Percentiles rank a stretch among this genome's conserved stretches.
Evolutionary conservation across 2,329 filamentous ascomycete species (phyloP).

Genomic region (Didymella segeticola): DNA sequence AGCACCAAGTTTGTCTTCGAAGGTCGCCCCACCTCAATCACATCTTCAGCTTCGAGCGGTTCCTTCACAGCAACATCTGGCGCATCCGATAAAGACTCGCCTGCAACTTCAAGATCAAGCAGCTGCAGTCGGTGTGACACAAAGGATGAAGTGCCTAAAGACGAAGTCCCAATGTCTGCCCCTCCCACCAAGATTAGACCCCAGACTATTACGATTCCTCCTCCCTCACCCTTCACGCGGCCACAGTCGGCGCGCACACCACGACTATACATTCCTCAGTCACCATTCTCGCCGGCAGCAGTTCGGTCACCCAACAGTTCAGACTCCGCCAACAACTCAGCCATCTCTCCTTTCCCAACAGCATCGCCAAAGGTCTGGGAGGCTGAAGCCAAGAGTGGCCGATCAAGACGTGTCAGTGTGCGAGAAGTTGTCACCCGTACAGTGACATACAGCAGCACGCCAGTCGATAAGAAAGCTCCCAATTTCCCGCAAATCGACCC

Average conservation of each 20-base stretch:
- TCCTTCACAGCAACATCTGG: constrained; percentile 47
- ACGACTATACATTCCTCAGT: constrained; percentile 77
- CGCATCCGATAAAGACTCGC: constrained; percentile 42
- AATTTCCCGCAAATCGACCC: constrained; percentile 74
- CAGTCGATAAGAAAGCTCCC: constrained; percentile 47
- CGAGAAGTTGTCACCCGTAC: constrained; percentile 93
- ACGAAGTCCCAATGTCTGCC: constrained; percentile 51
- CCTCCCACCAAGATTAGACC: constrained; percentile 52
- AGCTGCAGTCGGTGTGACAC: constrained; percentile 47
- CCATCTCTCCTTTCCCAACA: constrained; percentile 77
- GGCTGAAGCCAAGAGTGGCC: constrained; percentile 68
- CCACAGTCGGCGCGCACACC: constrained; percentile 66
- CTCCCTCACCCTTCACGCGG: constrained; percentile 68
- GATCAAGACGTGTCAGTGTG: constrained; percentile 70
- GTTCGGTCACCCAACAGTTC: constrained; percentile 73
- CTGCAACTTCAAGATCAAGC: constrained; percentile 47
- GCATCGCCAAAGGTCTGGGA: constrained; percentile 83
- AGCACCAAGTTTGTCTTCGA: constrained; percentile 59
- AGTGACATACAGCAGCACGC: constrained; percentile 78
- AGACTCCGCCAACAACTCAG: constrained; percentile 47
- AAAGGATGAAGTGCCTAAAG: constrained; percentile 28
- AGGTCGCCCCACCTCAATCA: constrained; percentile 49
- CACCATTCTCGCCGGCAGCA: constrained; percentile 69
- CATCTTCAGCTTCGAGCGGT: constrained; percentile 45
- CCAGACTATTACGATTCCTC: constrained; percentile 65